Base-by-base conservation (phyloP, 164 flowering plant genomes). In the Berberis vulgaris region DNA sequence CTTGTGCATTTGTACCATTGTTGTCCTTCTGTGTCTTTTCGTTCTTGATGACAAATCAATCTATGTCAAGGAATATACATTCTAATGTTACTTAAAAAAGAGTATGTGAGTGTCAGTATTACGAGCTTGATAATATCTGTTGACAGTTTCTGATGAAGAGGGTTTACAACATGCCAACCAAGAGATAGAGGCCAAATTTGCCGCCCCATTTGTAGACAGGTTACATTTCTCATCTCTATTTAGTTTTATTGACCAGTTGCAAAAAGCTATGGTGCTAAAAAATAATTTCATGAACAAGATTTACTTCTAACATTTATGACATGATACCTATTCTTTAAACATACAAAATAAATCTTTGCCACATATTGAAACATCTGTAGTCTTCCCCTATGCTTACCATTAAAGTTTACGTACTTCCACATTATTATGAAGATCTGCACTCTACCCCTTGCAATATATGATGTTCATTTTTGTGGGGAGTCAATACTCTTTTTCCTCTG, bases 141-240 rank as follows among this genome's bases (percentile, higher is more conserved):
- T 75, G 64, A 78, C 97, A 94, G 98, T 87, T 84, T 68, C 78
- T 61, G 98, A 91, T 82, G 98, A 86, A 71, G 96, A 93, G 62
- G 98, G 97, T 73, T 71, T 94, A 73, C 96, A 79, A 70, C 90
- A 87, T 75, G 96, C 88, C 59, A 76, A 76, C 76, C 89, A 76
- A 78, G 96, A 84, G 71, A 78, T 91, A 78, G 97, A 89, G 70
- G 87, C 89, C 12, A 94, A 87, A 77, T 41, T 52, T 67, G 56
- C 73, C 67, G 82, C 83, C 69, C 78, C 78, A 43, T 81, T 86
- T 77, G 62, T 69, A 5, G 84, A 86, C 72, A 91, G 97, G 97
- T 91, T 66, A 5, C 8, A 7, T 5, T 46, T 26, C 61, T 60
- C 50, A 13, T 26, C 43, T 58, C 40, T 54, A 54, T 6, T 40